Conservation (phyloP, 805 yeast genomes). For the Candida wancherniae region DNA sequence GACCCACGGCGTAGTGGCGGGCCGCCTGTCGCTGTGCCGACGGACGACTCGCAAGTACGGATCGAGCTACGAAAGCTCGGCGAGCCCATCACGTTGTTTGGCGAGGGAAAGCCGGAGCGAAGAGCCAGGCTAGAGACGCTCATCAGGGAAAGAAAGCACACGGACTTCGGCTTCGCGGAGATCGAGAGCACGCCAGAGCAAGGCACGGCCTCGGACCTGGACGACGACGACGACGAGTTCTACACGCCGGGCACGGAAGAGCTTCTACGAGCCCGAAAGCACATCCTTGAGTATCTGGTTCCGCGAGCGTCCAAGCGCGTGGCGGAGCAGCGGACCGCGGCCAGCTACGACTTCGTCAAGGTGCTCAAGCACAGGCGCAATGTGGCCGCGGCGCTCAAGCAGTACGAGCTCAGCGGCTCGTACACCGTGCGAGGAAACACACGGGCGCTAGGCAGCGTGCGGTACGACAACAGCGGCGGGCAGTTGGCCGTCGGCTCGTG, state of each 20-base stretch:
- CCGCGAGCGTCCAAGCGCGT: constrained; percentile 41
- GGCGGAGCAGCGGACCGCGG: constrained; percentile 25
- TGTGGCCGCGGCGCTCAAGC: constrained; percentile 28
- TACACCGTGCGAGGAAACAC: constrained; percentile 56
- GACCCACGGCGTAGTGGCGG: constrained; percentile 5
- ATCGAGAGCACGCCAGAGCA: constrained; percentile 14
- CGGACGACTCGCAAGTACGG: constrained; percentile 62
- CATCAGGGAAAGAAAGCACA: constrained; percentile 28
- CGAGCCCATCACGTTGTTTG: constrained; percentile 53
- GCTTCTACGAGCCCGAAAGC: constrained; percentile 47
- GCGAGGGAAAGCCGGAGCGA: constrained; percentile 59
- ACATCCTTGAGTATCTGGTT: constrained; percentile 51
- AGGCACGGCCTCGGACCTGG: constrained; percentile 33
- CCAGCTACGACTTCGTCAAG: constrained; percentile 33
- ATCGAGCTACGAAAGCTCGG: constrained; percentile 42
- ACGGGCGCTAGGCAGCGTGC: constrained; percentile 62
- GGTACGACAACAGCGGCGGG: constrained; percentile 37
- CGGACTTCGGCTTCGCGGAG: constrained; percentile 4
- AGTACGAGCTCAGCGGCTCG: constrained; percentile 53
- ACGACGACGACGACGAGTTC: constrained; percentile 70
- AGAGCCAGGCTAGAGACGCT: constrained; percentile 53
- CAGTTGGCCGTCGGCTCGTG: constrained; percentile 70
- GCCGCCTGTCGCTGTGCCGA: constrained; percentile 40
- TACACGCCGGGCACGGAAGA: constrained; percentile 71
- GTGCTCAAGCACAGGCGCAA: constrained; percentile 45